Base-by-base conservation (phyloP, 306 rosid genomes). In the Glycine soja region DNA sequence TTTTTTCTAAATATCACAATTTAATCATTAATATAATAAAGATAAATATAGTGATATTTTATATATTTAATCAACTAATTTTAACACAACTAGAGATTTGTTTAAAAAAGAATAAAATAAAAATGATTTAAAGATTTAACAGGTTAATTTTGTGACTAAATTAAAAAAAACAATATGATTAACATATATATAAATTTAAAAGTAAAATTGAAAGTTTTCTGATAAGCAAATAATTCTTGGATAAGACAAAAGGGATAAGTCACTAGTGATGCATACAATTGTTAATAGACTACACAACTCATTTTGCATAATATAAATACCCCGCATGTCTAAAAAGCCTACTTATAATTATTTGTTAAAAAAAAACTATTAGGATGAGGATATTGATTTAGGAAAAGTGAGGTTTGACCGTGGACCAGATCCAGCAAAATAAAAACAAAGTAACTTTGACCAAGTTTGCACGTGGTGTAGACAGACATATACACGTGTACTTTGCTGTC, bases 401-500 rank as follows among this genome's bases (percentile, higher is more conserved):
- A 42, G 11, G 56, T 86, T 87, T 87, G 92, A 92, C 94, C 86
- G 58, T 74, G 67, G 90, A 89, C 87, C 42, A 40, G 85, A 88
- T 87, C 90, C 85, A 71, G 80, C 79, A 40, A 62, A 76, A 76
- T 16, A 74, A 72, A 64, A 64, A 77, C 69, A 70, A 72, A 34
- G 84, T 58, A 80, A 68, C 71, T 88, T 89, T 89, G 91, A 90
- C 91, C 78, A 12, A 72, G 63, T 71, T 51, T 87, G 85, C 93
- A 88, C 88, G 93, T 84, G 93, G 87, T 79, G 48, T 5, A 34
- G 82, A 56, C 79, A 8, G 80, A 56, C 83, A 77, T 32, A 13
- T 78, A 76, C 92, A 88, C 88, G 90, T 91, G 91, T 87, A 89
- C 85, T 82, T 74, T 80, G 94, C 86, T 88, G 94, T 87, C 85